Base-by-base conservation (phyloP, 148 eudicot species). In the Rhododendron kiyosumense region DNA sequence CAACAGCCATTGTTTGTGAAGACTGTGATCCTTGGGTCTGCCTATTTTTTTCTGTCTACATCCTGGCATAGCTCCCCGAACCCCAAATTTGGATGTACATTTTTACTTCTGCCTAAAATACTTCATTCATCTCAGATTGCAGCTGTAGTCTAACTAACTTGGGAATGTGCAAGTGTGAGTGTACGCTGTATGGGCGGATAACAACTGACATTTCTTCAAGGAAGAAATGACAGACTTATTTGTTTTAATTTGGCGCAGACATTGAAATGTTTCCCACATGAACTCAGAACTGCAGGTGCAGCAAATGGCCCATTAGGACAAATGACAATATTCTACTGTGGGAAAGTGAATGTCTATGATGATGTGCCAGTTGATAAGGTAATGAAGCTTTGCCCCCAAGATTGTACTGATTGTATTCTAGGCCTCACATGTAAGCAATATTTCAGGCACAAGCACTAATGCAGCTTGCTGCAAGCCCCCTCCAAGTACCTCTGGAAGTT, bases 301-400 rank as follows among this genome's bases (percentile, higher is more conserved):
- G 73, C 92, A 86, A 85, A 86, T 86, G 78, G 79, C 32, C 87
- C 92, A 85, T 85, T 80, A 52, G 94, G 92, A 79, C 96, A 95
- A 89, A 94, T 97, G 96, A 92, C 98, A 54, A 94, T 95, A 85
- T 95, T 94, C 86, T 95, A 95, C 83, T 86, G 98, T 84, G 98
- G 99, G 86, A 91, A 94, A 88, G 94, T 97, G 88, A 95, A 94
- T 90, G 98, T 97, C 81, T 95, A 95, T 84, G 96, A 97, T 83
- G 95, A 90, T 80, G 88, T 97, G 82, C 96, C 98, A 48, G 88
- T 90, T 86, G 96, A 93, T 73, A 93, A 94, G 99, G 99, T 97
- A 92, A 75, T 43, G 79, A 61, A 78, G 54, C 32, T 74, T 46
- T 75, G 75, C 49, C 84, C 28, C 80, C 24, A 32, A 13, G 73